A percentile compares a stretch with the other conserved stretches of the same genome.
phyloP scores from a whole-genome alignment of 306 rosid species.

The Luffa acutangula region DNA sequence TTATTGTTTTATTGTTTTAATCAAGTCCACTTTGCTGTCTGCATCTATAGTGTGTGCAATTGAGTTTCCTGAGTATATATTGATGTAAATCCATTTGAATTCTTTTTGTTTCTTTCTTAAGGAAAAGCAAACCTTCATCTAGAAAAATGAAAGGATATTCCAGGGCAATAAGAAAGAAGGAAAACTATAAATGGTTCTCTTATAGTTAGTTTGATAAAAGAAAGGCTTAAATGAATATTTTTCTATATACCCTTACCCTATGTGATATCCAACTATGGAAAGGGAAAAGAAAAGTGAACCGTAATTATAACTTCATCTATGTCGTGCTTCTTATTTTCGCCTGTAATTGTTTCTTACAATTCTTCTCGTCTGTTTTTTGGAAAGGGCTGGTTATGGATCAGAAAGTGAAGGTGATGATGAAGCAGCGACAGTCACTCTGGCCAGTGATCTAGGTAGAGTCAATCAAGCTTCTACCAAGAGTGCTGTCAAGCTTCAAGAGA shows the following conservation, averaged over 20 bases:
- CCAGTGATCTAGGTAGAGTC: conserved; percentile 66
- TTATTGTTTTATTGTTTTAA: not conserved
- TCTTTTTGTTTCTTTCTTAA: not conserved
- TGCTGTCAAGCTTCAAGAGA: conserved; percentile 95
- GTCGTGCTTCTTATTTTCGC: not conserved
- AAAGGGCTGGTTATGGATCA: conserved; percentile 92
- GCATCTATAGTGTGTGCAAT: not conserved
- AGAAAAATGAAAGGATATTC: not conserved
- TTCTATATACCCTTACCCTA: not conserved
- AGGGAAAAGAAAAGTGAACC: not conserved
- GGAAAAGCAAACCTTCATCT: not conserved
- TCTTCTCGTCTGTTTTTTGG: conserved; percentile 9
- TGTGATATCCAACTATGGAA: not conserved
- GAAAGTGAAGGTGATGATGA: conserved; percentile 97
- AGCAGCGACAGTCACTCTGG: conserved; percentile 75
- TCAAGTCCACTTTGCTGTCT: not conserved
- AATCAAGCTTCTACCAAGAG: conserved; percentile 78
- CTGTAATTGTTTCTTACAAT: not conserved
- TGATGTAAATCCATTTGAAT: not conserved
- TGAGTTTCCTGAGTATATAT: not conserved
- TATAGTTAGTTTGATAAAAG: not conserved
- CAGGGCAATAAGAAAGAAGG: not conserved
- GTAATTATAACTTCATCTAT: not conserved
- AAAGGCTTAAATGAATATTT: not conserved
- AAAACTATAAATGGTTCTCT: not conserved